Evolutionary conservation across 129 eudicot species (phyloP), one percentile per base, ranked within the genome.

Genomic region (Deinandra increscens): DNA sequence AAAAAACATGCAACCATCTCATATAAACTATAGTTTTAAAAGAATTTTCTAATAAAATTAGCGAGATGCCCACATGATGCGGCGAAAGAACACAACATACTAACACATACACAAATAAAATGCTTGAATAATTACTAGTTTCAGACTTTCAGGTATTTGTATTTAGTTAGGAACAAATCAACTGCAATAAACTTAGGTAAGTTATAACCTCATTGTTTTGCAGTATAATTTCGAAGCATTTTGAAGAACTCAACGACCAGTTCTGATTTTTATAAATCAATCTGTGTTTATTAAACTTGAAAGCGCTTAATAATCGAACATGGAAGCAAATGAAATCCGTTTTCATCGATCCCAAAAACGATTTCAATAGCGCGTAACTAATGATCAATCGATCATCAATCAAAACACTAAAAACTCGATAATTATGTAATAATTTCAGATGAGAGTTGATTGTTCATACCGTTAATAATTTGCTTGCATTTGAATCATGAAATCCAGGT

Each of bases 321-420:
- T n/a, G n/a, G n/a, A n/a, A n/a, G n/a, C n/a, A n/a, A n/a, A n/a
- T n/a, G n/a, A n/a, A n/a, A n/a, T n/a, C 3, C 31, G 31, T 26
- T 26, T 26, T 26, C 3, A 26, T 26, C 31, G 31, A 1, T 26
- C 31, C 31, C 31, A 9, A 15, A 17, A 37, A 63, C 14, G 37
- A 64, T 42, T 61, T 11, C 18, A 17, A 36, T 9, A 42, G 20
- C 70, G 38, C 19, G 6, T 19, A 48, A 17, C 26, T 45, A 4
- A 45, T 17, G 7, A 53, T 4, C 0, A 54, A 22, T 0, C 31
- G 33, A 33, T 68, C 33, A 6, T 9, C 15, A 22, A 46, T 34
- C 36, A 68, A 33, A 50, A 69, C 73, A 68, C 12, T 8, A 19
- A 69, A 69, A 68, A 51, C 6, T 10, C 12, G 51, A 11, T 22